Percentiles rank a stretch among this genome's conserved stretches.
Conservation (phyloP, 2,329 filamentous ascomycete species). For the Emergomyces orientalis region DNA sequence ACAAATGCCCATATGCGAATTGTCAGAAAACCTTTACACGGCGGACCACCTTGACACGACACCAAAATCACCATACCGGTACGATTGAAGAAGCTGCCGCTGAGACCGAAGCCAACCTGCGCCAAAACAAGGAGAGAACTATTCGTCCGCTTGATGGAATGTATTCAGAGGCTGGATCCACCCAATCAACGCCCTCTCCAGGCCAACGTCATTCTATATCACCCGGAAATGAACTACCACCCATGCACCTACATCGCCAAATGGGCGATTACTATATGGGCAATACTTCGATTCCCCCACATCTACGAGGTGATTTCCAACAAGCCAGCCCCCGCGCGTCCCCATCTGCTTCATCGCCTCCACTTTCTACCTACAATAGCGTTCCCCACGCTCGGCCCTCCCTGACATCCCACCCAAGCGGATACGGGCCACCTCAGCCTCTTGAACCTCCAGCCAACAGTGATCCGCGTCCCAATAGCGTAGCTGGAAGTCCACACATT, state of each 20-base stretch:
- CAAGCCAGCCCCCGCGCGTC: conserved; percentile 59
- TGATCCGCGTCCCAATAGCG: conserved; percentile 65
- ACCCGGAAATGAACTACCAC: conserved; percentile 64
- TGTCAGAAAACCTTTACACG: conserved; percentile 98
- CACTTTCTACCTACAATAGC: conserved; percentile 50
- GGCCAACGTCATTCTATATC: conserved; percentile 75
- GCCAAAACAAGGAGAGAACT: conserved; percentile 40
- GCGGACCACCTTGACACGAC: conserved; percentile 84
- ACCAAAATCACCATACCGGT: conserved; percentile 92
- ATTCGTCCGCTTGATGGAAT: conserved; percentile 31
- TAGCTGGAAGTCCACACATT: conserved; percentile 81
- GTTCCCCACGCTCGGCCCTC: conserved; percentile 44
- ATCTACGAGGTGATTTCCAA: conserved; percentile 67
- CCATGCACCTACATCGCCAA: conserved; percentile 59
- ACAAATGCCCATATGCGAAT: conserved; percentile 94
- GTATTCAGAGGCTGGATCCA: conserved; percentile 38
- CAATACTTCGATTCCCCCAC: conserved; percentile 69
- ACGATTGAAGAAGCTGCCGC: conserved; percentile 89
- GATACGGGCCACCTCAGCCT: conserved; percentile 73
- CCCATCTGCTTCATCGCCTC: conserved; percentile 55
- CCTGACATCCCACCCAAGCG: conserved; percentile 75
- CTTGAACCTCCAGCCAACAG: conserved; percentile 72
- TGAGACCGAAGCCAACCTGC: conserved; percentile 77
- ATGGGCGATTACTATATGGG: conserved; percentile 67
- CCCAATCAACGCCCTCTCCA: conserved; percentile 64